phyloP scores from a whole-genome alignment of 306 rosid genomes.

The Quercus glauca region DNA sequence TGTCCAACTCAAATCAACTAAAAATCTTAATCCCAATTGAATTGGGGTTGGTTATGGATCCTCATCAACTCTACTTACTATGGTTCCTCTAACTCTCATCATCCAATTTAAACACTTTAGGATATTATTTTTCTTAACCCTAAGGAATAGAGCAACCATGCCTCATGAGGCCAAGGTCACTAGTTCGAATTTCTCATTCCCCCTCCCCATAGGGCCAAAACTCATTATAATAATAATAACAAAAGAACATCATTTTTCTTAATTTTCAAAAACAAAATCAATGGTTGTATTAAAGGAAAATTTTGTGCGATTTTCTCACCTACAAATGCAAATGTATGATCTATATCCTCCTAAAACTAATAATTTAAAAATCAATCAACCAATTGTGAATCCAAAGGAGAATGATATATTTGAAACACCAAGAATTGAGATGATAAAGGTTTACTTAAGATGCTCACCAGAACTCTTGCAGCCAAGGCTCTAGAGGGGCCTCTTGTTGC shows the following conservation, averaged over 20 bases:
- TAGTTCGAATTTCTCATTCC: too few species aligned
- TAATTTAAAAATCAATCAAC: slow-evolving; percentile 9
- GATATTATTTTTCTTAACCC: background rate
- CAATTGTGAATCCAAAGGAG: background rate
- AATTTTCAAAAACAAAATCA: background rate
- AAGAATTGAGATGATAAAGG: background rate
- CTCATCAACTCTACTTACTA: background rate
- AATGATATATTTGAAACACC: background rate
- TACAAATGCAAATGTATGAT: background rate
- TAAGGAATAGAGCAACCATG: too few species aligned
- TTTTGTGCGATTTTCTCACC: background rate
- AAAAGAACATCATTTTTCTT: background rate
- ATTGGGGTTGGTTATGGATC: background rate
- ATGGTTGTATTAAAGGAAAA: background rate
- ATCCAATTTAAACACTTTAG: background rate
- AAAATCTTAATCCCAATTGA: too few species aligned
- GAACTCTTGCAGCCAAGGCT: slow-evolving; percentile 78
- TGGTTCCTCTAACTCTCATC: background rate
- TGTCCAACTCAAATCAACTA: background rate
- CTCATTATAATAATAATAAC: too few species aligned
- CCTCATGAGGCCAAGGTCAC: too few species aligned
- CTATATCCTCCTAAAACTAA: background rate
- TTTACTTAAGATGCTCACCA: slow-evolving; percentile 43
- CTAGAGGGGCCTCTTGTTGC: slow-evolving; percentile 77
- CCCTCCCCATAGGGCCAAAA: too few species aligned